phyloP scores from a whole-genome alignment of 208 protist genomes.

The Trypanosoma avium region DNA sequence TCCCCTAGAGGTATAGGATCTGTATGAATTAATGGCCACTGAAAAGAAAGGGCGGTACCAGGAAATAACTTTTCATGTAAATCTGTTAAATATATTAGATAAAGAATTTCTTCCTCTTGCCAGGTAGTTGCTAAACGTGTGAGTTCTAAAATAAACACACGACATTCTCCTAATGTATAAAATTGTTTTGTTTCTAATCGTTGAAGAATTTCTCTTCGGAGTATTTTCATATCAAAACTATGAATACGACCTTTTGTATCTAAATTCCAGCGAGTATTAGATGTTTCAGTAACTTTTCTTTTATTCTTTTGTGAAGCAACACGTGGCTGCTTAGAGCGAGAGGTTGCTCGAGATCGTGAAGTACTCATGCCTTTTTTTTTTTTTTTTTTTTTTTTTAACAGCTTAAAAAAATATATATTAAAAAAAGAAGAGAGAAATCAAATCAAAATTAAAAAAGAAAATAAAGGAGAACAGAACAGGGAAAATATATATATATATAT shows the following conservation, averaged over 20 bases:
- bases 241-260: conserved; percentile 4
- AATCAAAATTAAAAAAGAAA: conserved; percentile 5
- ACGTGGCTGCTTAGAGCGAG: neutral
- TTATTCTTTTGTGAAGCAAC: neutral
- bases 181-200: conserved; percentile 5
- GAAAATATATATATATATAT: too few species aligned
- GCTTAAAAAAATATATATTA: neutral
- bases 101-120: conserved; percentile 27
- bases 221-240: conserved; percentile 23
- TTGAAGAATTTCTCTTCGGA: conserved; percentile 20
- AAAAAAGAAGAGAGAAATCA: neutral
- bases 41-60: conserved; percentile 8
- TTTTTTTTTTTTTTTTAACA: too few species aligned
- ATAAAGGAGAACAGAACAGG: too few species aligned
- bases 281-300: neutral
- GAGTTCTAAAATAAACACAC: conserved; percentile 22
- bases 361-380: too few species aligned
- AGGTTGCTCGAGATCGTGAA: neutral
- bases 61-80: conserved; percentile 14
- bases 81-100: conserved; percentile 19
- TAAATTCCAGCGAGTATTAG: conserved; percentile 12
- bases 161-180: conserved; percentile 31
- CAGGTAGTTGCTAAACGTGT: conserved; percentile 13
- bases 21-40: conserved; percentile 11
- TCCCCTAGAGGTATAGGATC: conserved; percentile 9